Conservation (phyloP, 257 asterid genomes). For the Solanum pennellii region DNA sequence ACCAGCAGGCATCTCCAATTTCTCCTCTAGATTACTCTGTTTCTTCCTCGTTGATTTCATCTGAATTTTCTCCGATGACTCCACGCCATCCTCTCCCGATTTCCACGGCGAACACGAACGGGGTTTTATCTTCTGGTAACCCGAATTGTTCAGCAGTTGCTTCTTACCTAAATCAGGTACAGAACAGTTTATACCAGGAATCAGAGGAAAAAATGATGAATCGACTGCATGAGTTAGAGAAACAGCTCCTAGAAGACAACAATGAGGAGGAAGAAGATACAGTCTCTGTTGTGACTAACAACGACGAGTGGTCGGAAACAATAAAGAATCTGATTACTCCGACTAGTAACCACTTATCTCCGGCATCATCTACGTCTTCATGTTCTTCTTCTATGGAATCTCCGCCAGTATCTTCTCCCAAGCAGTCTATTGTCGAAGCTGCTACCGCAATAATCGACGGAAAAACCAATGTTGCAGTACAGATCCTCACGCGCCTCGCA, state of each 20-base stretch:
- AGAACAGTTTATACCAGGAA: constrained; percentile 10
- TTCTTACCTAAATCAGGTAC: constrained; percentile 25
- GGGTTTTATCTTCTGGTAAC: neutral
- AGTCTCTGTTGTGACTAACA: constrained; percentile 41
- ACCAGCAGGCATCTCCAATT: constrained; percentile 40
- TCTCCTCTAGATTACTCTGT: constrained; percentile 41
- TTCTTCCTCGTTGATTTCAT: constrained; percentile 16
- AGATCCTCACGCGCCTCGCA: constrained; percentile 74
- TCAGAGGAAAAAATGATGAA: constrained; percentile 45
- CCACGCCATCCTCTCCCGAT: neutral
- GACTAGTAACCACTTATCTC: constrained; percentile 21
- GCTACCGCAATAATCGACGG: constrained; percentile 57
- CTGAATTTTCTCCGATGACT: constrained; percentile 14
- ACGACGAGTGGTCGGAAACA: constrained; percentile 75
- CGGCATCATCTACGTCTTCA: constrained; percentile 62
- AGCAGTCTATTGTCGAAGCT: constrained; percentile 35
- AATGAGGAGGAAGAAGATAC: constrained; percentile 28
- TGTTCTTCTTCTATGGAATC: constrained; percentile 55
- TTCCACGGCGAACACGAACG: neutral
- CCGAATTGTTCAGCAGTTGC: constrained; percentile 3
- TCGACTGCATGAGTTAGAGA: constrained; percentile 59
- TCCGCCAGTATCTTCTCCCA: constrained; percentile 40
- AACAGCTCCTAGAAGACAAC: constrained; percentile 55
- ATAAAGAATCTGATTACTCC: constrained; percentile 38
- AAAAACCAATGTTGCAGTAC: constrained; percentile 31